phyloP scores from a whole-genome alignment of 2,329 filamentous ascomycete species.

The Hymenoscyphus linearis region DNA sequence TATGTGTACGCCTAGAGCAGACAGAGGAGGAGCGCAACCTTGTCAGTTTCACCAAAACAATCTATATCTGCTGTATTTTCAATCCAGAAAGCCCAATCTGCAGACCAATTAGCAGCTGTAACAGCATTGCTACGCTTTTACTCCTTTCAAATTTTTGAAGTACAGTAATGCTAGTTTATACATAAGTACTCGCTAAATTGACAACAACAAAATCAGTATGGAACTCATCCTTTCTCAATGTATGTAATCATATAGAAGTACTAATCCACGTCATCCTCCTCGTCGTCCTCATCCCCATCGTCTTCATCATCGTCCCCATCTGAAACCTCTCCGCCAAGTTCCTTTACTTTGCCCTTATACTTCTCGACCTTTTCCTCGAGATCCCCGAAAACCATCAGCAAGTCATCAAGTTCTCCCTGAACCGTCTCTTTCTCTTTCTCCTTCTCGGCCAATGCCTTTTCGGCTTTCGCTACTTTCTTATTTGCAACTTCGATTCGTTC shows the following conservation, averaged over 20 bases:
- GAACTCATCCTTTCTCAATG: not conserved
- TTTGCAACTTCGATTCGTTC: constrained; percentile 28
- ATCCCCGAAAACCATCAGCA: constrained; percentile 76
- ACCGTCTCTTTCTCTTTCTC: constrained; percentile 57
- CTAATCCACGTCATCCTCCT: not conserved
- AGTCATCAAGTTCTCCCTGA: constrained; percentile 73
- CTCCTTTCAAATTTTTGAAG: not conserved
- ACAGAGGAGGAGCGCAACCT: no score
- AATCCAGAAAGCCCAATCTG: no score
- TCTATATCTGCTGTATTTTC: no score
- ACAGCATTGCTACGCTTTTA: no score
- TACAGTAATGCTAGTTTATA: not conserved
- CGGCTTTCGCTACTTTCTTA: constrained; percentile 30
- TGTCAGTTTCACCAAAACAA: no score
- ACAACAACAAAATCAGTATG: not conserved
- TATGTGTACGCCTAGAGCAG: no score
- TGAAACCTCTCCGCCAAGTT: constrained; percentile 65
- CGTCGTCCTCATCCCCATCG: constrained; percentile 34
- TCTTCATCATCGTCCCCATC: constrained; percentile 66
- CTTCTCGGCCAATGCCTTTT: constrained; percentile 38
- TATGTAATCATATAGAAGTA: not conserved
- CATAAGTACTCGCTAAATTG: not conserved
- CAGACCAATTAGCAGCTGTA: no score
- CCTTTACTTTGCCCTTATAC: constrained; percentile 56
- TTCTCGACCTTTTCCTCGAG: constrained; percentile 69